Base-by-base conservation (phyloP, 1,284 basidiomycete genomes). In the Moesziomyces sp. region DNA sequence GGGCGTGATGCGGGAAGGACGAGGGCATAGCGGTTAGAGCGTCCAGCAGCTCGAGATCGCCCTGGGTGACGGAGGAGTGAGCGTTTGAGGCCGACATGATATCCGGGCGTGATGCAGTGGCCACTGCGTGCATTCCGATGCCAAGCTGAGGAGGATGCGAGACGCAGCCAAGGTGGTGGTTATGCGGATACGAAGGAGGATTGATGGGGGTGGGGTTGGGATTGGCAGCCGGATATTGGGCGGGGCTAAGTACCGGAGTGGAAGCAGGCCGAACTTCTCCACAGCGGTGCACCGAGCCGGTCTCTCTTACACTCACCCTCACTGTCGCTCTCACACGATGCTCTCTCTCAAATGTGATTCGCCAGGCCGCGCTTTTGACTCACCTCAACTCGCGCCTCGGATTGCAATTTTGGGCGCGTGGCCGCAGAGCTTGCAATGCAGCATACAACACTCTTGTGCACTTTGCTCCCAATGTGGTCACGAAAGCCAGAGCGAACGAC, bases 31-130 rank as follows among this genome's bases (percentile, higher is more conserved):
- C 58, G 5, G 73, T 70, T 56, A 80, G 67, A 28, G 68, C 60
- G 42, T 81, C 77, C 34, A 81, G 70, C 21, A 80, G 52, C 42
- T 77, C 76, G 40, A 75, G 67, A 38, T 76, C 77, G 40, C 51
- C 67, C 28, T 62, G 52, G 23, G 70, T 58, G 57, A 68, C 64
- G 19, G 58, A 43, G 51, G 10, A 28, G 53, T 74, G 71, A n/a
- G 66, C 42, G 59, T 56, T 62, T 28, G 64, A 56, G 50, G 70
- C 23, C 58, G 54, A 52, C 71, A 74, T 74, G 43, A 34, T 69
- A 55, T 34, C 51, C 5, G 55, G 61, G 40, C 24, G 50, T 13
- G 63, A 18, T 19, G 64, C 49, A 35, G 44, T 30, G 16, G 58
- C 63, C 45, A 56, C 58, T 42, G 51, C 62, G 18, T 58, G 50